These are phyloP conservation scores for Sporisorium reilianum DNA, from an alignment of 1,284 basidiomycete genomes.

Conservation along the genomic window DNA sequence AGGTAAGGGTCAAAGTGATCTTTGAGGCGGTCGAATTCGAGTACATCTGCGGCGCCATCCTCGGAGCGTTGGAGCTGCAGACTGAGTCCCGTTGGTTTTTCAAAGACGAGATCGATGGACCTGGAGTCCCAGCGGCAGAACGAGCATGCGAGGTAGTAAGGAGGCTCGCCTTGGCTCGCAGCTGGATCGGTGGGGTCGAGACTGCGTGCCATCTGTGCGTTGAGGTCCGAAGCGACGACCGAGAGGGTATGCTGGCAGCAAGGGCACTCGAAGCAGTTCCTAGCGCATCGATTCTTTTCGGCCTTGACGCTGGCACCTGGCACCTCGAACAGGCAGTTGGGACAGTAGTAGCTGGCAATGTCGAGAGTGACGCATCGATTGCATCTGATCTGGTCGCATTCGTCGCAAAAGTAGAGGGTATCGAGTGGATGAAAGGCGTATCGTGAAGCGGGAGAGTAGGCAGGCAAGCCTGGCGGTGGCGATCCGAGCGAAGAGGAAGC, in stretches of 20 bases:
- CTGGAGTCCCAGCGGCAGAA: slow-evolving; percentile 95
- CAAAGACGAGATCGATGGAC: slow-evolving; percentile 88
- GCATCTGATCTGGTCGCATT: slow-evolving; percentile 94
- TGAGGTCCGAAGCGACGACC: slow-evolving; percentile 86
- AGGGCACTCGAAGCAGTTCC: slow-evolving; percentile 97
- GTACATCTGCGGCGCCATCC: slow-evolving; percentile 45
- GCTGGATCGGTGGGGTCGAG: slow-evolving; percentile 60
- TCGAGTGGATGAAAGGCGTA: slow-evolving; percentile 77
- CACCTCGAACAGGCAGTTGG: slow-evolving; percentile 98
- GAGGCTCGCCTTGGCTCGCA: slow-evolving; percentile 78
- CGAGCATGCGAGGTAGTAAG: slow-evolving; percentile 90
- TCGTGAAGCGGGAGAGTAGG: slow-evolving; percentile 39
- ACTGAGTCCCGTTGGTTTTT: slow-evolving; percentile 91
- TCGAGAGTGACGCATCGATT: slow-evolving; percentile 90
- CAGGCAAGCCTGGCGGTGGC: slow-evolving; percentile 37
- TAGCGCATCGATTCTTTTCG: slow-evolving; percentile 96
- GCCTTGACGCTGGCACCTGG: slow-evolving; percentile 93
- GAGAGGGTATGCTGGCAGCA: slow-evolving; percentile 88
- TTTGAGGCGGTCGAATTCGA: slow-evolving; percentile 55
- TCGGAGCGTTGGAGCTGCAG: slow-evolving; percentile 47
- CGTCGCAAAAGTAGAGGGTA: slow-evolving; percentile 94
- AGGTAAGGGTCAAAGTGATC: slow-evolving; percentile 57
- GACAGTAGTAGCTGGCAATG: slow-evolving; percentile 96
- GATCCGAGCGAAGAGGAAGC: slow-evolving; percentile 15
- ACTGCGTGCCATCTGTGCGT: slow-evolving; percentile 25